Base-by-base conservation (phyloP, 2,329 filamentous ascomycete genomes). In the Penicillium sp. region DNA sequence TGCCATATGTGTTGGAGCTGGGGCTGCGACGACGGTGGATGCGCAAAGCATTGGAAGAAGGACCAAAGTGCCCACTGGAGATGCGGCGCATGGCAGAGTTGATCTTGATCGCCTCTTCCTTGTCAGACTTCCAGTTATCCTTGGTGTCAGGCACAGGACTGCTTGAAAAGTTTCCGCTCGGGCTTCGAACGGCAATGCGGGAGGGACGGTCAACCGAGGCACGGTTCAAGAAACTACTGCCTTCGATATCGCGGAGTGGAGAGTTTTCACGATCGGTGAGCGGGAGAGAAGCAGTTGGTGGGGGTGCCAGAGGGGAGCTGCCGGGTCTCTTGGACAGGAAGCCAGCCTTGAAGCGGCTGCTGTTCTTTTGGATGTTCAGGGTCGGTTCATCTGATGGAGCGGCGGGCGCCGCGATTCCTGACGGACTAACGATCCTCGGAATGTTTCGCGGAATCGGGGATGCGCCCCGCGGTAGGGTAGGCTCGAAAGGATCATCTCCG, bases 291-390 rank as follows among this genome's bases (percentile, higher is more conserved):
- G 82, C 83, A 57, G 88, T 75, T 8, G 81, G 80, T 14, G 85
- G 83, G 1, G 83, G 78, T 14, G 84, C 81, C 4, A 84, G 75
- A 4, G 90, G 88, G 3, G 89, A 92, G 51, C 84, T 87, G 46
- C 83, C 75, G 37, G 77, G 84, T 84, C 78, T 87, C 72, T 88
- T 89, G 1, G 90, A 87, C 25, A 98, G 78, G 73, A 96, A 96
- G 5, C 93, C 93, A 2, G 92, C 84, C 67, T 96, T 91, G 77
- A 98, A 98, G 44, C 93, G 85, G 75, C 85, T 90, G 50, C 85
- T 85, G 66, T 90, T 90, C 67, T 81, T 82, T 59, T 83, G 84
- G 35, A 86, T 72, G 43, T 88, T 83, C 35, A 88, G 77, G 3
- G 85, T 87, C 1, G 85, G 77, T 52, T 84, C 79, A 31, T 82